phyloP scores from a whole-genome alignment of 768 basidiomycete species.

The Tulasnella sp. region DNA sequence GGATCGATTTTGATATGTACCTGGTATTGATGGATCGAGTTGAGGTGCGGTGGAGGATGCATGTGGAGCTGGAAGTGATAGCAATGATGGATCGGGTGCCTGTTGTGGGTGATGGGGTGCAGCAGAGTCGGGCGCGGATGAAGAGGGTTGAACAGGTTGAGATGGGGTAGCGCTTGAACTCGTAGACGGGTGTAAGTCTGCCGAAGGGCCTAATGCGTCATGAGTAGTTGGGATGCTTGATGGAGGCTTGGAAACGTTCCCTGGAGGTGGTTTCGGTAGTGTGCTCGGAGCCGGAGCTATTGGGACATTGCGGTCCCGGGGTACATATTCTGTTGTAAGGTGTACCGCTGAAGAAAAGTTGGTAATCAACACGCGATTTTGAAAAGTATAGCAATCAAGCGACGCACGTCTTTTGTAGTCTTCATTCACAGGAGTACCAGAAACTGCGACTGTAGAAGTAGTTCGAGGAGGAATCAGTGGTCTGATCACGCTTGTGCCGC shows the following conservation, averaged over 20 bases:
- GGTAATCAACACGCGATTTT: slow-evolving; percentile 15
- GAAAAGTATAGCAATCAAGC: slow-evolving; percentile 3
- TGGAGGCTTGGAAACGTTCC: no score
- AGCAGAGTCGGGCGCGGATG: slow-evolving; percentile 8
- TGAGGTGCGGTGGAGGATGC: slow-evolving; percentile 71
- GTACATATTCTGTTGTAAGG: slow-evolving; percentile 21
- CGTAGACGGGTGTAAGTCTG: no score
- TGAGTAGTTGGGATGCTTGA: no score
- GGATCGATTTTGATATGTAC: slow-evolving; percentile 50
- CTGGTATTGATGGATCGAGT: slow-evolving; percentile 55
- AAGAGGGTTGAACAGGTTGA: background rate
- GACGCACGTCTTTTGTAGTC: slow-evolving; percentile 9
- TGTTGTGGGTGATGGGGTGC: slow-evolving; percentile 12
- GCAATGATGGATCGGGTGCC: slow-evolving; percentile 26
- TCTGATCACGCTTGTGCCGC: no score
- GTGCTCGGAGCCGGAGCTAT: no score
- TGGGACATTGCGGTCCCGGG: slow-evolving; percentile 20
- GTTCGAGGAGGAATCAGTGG: no score
- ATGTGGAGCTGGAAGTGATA: slow-evolving; percentile 44
- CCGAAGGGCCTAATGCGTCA: no score
- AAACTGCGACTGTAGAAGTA: no score
- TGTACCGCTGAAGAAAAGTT: background rate
- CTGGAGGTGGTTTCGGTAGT: no score
- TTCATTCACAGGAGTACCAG: no score
- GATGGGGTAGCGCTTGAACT: no score